A percentile compares a stretch with the other conserved stretches of the same genome.
Conservation (phyloP, 2,329 filamentous ascomycete genomes). For the Westerdykella sp. region DNA sequence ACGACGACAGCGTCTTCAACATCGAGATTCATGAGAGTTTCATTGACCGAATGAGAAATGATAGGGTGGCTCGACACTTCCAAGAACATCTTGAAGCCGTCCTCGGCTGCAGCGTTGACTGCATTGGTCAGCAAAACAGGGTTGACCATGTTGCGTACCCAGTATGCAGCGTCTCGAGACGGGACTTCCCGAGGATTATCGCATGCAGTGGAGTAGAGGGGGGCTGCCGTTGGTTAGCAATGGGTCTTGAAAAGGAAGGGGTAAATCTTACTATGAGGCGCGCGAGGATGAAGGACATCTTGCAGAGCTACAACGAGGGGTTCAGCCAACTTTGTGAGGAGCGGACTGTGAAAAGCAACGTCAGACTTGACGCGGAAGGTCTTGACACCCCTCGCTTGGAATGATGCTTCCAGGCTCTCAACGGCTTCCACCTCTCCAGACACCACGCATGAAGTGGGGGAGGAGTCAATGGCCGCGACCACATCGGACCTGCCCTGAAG, state of each 20-base stretch:
- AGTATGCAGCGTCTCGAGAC: constrained; percentile 31
- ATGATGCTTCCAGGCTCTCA: constrained; percentile 11
- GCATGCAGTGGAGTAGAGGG: constrained; percentile 36
- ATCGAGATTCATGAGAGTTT: constrained; percentile 32
- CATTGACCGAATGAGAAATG: constrained; percentile 38
- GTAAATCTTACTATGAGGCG: neutral
- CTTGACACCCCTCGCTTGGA: constrained; percentile 23
- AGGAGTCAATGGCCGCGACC: constrained; percentile 33
- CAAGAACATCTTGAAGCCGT: constrained; percentile 37
- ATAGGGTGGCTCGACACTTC: constrained; percentile 42
- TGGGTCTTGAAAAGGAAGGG: constrained; percentile 2
- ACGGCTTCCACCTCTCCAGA: constrained; percentile 22
- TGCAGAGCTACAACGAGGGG: constrained; percentile 22
- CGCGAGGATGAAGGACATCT: constrained; percentile 12
- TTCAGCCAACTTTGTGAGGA: constrained; percentile 27
- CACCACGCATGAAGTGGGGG: constrained; percentile 34
- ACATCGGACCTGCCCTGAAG: constrained; percentile 20
- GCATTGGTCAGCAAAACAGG: constrained; percentile 36
- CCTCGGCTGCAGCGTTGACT: constrained; percentile 32
- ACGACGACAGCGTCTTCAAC: constrained; percentile 29
- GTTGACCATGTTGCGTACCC: constrained; percentile 38
- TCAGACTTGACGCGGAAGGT: constrained; percentile 36
- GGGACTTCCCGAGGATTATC: constrained; percentile 17
- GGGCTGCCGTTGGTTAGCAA: constrained; percentile 12
- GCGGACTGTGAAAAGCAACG: constrained; percentile 40